Percentiles rank a stretch among this genome's conserved stretches.
Conservation (phyloP, 2,329 filamentous ascomycete species). For the Ceratocystis eucalypticola region DNA sequence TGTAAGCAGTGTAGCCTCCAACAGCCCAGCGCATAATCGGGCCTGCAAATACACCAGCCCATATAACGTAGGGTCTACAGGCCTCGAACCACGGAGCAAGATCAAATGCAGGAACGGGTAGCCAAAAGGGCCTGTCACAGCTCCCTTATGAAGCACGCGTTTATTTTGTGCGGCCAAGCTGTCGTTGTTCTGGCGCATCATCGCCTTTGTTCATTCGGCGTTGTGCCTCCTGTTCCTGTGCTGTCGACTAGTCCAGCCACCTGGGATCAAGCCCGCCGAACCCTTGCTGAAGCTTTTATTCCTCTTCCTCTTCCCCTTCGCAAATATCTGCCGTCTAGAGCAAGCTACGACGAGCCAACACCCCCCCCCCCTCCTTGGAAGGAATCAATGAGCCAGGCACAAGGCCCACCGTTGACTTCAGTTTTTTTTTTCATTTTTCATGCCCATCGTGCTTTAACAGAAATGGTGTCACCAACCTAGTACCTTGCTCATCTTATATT, state of each 20-base stretch:
- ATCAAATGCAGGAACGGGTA: neutral
- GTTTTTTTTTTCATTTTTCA: neutral
- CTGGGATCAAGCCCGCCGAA: conserved; percentile 5
- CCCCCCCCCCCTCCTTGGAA: too few relatives aligned
- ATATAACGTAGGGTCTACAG: neutral
- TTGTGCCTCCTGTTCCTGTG: neutral
- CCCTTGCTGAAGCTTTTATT: neutral
- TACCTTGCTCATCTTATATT: neutral
- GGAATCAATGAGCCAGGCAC: neutral
- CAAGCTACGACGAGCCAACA: neutral
- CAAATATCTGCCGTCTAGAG: neutral
- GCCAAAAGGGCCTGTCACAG: neutral
- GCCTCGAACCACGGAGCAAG: neutral
- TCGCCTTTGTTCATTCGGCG: neutral
- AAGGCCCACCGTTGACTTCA: neutral
- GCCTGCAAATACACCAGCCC: too few relatives aligned
- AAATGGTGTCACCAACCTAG: conserved; percentile 1
- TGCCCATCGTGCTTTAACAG: neutral
- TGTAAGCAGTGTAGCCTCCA: neutral
- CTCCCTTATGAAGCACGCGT: neutral
- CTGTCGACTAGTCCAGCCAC: neutral
- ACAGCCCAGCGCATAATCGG: too few relatives aligned
- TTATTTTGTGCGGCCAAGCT: neutral
- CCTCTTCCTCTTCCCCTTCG: neutral
- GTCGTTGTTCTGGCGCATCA: too few relatives aligned